Conservation (phyloP, 192 early-diverging fungal species). For the Coemansia umbellata region DNA sequence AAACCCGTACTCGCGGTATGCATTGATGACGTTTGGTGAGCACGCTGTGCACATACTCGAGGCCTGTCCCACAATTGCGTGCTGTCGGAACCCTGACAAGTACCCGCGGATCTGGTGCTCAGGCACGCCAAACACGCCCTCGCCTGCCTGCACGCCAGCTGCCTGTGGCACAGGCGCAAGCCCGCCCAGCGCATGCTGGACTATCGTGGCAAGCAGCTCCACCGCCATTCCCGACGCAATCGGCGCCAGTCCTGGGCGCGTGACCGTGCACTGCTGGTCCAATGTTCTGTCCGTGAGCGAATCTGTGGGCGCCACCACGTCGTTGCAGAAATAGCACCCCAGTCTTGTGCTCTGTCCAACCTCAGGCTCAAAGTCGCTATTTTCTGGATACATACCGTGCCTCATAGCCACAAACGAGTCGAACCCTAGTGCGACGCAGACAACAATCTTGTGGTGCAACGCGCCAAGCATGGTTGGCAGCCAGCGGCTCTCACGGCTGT, state of each 20-base stretch:
- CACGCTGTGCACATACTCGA: conserved; percentile 93
- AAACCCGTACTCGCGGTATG: conserved; percentile 64
- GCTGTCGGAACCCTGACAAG: conserved; percentile 77
- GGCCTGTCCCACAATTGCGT: conserved; percentile 76
- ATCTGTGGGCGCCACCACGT: conserved; percentile 94
- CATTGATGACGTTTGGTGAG: conserved; percentile 56
- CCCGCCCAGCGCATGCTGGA: conserved; percentile 66
- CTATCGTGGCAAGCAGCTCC: conserved; percentile 82
- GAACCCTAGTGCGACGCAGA: conserved; percentile 94
- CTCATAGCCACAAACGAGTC: conserved; percentile 96
- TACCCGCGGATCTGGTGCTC: conserved; percentile 97
- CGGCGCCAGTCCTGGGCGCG: conserved; percentile 89
- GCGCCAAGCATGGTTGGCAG: conserved; percentile 85
- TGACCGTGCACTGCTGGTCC: conserved; percentile 98
- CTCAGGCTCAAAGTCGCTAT: background rate
- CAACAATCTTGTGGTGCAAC: conserved; percentile 69
- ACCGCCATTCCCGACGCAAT: conserved; percentile 84
- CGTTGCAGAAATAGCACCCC: conserved; percentile 98
- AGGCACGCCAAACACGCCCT: conserved; percentile 65
- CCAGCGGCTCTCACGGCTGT: conserved; percentile 95
- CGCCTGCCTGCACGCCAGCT: background rate
- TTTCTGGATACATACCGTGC: conserved; percentile 64
- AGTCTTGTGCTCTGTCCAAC: conserved; percentile 38
- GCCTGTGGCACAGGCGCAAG: conserved; percentile 22
- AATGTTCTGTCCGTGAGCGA: conserved; percentile 89